Evolutionary conservation across 768 basidiomycete species (phyloP), one percentile per base, ranked within the genome.

Genomic region (Solioccasus polychromus): DNA sequence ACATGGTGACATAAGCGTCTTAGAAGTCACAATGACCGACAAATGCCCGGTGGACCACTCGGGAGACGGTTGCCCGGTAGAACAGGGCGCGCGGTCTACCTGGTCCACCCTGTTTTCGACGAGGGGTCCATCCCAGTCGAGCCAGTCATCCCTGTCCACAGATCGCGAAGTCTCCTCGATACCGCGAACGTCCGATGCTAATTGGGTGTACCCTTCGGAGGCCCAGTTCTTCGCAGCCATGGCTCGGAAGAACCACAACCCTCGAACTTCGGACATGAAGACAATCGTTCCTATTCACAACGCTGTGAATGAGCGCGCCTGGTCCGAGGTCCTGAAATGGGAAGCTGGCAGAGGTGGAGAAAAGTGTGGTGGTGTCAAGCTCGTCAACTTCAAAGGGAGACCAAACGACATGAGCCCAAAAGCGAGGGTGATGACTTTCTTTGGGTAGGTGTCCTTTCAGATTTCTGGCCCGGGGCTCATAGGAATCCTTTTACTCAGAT

Each of bases 211-310:
- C 68, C 96, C 96, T 19, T 97, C 95, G 17, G 92, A 97, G 63
- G 82, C 88, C n/a, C 95, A 97, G 69, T 99, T 99, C 76, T 98
- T 88, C 67, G 76, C 88, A n/a, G 95, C 96, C 17, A 93, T 99
- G 85, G 79, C 83, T 46, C 82, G 95, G 48, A 98, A 98, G 71
- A 83, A 96, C 57, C 90, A 96, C 64, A 82, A 85, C 44, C 94
- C 94, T 4, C 76, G 83, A 24, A 77, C 86, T 18, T 62, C 75
- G n/a, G 95, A 98, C 69, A 97, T 98, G 94, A 82, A 78, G 59
- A 87, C 90, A 23, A 85, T 99, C 59, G 92, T 99, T 18, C 95
- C 94, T 12, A 99, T 99, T 39, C 96, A 99, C 68, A 99, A 99
- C 61, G 95, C 95, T 29, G 96, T 98, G 44, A 99, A 99, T 64